Evolutionary conservation across 768 basidiomycete genomes (phyloP).

Genomic region (Suillus hirtellus): DNA sequence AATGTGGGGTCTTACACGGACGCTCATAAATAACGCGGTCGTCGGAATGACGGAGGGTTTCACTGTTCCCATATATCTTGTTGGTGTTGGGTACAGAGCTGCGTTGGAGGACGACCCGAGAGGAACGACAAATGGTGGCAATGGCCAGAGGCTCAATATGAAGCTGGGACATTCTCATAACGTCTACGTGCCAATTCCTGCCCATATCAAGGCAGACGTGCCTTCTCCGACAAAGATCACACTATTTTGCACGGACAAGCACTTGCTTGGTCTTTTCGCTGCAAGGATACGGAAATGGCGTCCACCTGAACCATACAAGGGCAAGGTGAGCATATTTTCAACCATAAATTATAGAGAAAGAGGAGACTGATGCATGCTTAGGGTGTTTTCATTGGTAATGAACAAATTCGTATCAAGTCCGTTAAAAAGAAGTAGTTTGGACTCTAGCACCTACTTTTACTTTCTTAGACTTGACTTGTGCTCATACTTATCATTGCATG

Average conservation of each 20-base stretch:
- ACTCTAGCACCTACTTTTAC: conserved; percentile 4
- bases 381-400: conserved; percentile 94
- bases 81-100: conserved; percentile 94
- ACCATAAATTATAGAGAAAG: no score
- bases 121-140: conserved; percentile 54
- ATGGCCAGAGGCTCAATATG: conserved; percentile 76
- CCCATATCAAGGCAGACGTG: conserved; percentile 77
- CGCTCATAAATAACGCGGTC: conserved; percentile 87
- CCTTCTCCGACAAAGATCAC: conserved; percentile 83
- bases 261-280: conserved; percentile 83
- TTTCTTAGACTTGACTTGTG: background rate
- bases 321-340: conserved; percentile 65
- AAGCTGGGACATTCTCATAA: conserved; percentile 93
- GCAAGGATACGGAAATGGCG: conserved; percentile 82
- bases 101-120: conserved; percentile 80
- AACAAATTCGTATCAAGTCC: conserved; percentile 87
- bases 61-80: conserved; percentile 78
- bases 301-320: conserved; percentile 96
- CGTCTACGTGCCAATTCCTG: conserved; percentile 80
- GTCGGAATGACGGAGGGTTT: conserved; percentile 89
- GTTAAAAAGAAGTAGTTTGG: conserved; percentile 89
- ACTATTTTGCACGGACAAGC: conserved; percentile 84
- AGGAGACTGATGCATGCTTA: conserved; percentile 30
- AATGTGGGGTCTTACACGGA: conserved; percentile 95
- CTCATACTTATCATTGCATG: background rate